phyloP scores from a whole-genome alignment of 192 early-diverging fungal genomes.

The Rhizophagus sp. region DNA sequence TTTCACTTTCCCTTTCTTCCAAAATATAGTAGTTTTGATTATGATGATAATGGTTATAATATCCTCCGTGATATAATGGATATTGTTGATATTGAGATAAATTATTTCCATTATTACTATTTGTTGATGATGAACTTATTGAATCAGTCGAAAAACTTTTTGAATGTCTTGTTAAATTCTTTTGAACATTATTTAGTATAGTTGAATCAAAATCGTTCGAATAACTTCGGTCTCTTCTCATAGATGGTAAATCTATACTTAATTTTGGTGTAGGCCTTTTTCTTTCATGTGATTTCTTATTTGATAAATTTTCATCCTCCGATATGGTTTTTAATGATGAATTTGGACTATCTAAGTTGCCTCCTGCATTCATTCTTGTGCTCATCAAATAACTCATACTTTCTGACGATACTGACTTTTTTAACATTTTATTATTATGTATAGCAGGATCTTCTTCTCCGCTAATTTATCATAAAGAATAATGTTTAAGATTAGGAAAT shows the following conservation, averaged over 20 bases:
- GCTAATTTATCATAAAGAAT: not conserved
- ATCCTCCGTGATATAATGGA: not conserved
- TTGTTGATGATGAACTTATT: conserved; percentile 36
- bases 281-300: conserved; percentile 12
- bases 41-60: not conserved
- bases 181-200: not conserved
- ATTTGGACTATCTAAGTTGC: not conserved
- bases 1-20: conserved; percentile 35
- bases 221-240: conserved; percentile 22
- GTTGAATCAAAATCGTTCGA: conserved; percentile 21
- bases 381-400: not conserved
- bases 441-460: not conserved
- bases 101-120: conserved; percentile 1
- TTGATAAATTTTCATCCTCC: conserved; percentile 9
- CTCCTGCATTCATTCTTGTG: not conserved
- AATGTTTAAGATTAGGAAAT: not conserved
- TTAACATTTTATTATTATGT: not conserved
- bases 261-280: conserved; percentile 1
- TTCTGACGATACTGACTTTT: not conserved
- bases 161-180: conserved; percentile 39
- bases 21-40: conserved; percentile 30
- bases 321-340: conserved; percentile 16
- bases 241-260: conserved; percentile 13
- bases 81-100: not conserved
- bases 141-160: conserved; percentile 45